Evolutionary conservation across 2,329 filamentous ascomycete species (phyloP), one percentile per base, ranked within the genome.

Genomic region (Epichloe typhina): DNA sequence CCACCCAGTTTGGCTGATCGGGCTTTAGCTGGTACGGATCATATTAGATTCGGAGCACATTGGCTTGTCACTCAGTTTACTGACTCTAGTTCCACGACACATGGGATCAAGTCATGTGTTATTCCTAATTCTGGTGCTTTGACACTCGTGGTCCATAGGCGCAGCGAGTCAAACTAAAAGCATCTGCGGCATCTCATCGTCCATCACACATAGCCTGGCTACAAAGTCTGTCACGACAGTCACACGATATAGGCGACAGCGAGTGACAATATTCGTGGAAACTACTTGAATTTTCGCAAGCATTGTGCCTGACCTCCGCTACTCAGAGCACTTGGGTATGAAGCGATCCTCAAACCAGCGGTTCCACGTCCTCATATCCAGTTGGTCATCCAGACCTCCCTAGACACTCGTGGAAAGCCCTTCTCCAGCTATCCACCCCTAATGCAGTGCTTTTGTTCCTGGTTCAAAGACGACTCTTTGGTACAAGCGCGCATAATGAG

Each of bases 321-420:
- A 64, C 64, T 64, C 70, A 73, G 71, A 73, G 72, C 71, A 72
- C 66, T 67, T 62, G 72, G 72, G 73, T 77, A 77, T 77, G 72
- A 72, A 77, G 76, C 76, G 73, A 76, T 80, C 75, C 73, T 79
- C 76, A 78, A 59, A 77, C 69, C 71, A 75, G 73, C 73, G 68
- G 70, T 69, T 75, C 76, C 77, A 80, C 76, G 72, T 80, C 76
- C 75, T 81, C 76, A 68, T 71, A 71, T 70, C 68, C 62, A 65
- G 64, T 59, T 61, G 61, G 61, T 60, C 56, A 59, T 61, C 55
- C 58, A 59, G 58, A 59, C 63, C 62, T 61, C 57, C 63, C 66
- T 63, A 65, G 69, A 73, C 69, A 73, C 77, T 80, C 70, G 72
- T 75, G 75, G 68, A 72, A 73, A 72, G 71, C 72, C 69, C 71